Conservation (phyloP, 78 protist species). For the Dictyostelium purpureum region DNA sequence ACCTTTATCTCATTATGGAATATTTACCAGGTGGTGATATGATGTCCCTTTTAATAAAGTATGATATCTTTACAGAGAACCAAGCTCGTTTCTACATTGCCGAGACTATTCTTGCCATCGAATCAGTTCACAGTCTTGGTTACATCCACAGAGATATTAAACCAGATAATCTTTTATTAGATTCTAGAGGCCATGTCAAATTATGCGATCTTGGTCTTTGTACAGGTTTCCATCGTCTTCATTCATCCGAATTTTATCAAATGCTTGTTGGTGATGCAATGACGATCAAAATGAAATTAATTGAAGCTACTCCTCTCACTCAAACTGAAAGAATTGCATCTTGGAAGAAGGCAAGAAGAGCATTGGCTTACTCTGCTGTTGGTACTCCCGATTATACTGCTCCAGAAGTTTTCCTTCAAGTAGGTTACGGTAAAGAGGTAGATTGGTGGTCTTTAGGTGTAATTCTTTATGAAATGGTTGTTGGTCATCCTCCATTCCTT, state of each 20-base stretch:
- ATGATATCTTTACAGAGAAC: slow-evolving; percentile 82
- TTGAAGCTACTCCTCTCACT: slow-evolving; percentile 44
- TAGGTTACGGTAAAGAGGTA: slow-evolving; percentile 88
- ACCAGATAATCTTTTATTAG: slow-evolving; percentile 81
- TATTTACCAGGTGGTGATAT: slow-evolving; percentile 90
- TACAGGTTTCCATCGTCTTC: slow-evolving; percentile 76
- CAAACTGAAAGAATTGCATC: slow-evolving; percentile 73
- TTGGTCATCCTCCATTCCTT: slow-evolving; percentile 92
- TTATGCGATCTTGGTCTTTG: slow-evolving; percentile 76
- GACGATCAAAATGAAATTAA: slow-evolving; percentile 58
- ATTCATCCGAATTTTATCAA: slow-evolving; percentile 71
- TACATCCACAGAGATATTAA: slow-evolving; percentile 88
- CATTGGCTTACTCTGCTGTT: slow-evolving; percentile 87
- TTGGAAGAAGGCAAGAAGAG: slow-evolving; percentile 82
- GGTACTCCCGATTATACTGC: slow-evolving; percentile 95
- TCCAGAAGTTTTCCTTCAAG: slow-evolving; percentile 90
- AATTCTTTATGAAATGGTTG: slow-evolving; percentile 88
- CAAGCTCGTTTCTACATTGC: slow-evolving; percentile 92
- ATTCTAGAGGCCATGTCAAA: slow-evolving; percentile 73
- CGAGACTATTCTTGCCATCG: slow-evolving; percentile 89
- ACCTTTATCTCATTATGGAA: slow-evolving; percentile 87
- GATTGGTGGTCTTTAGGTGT: slow-evolving; percentile 96
- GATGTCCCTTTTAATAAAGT: slow-evolving; percentile 87
- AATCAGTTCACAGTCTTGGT: slow-evolving; percentile 82
- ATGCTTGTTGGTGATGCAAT: slow-evolving; percentile 73